Conservation (phyloP, 2,329 filamentous ascomycete genomes). For the Cladosporium colombiae region DNA sequence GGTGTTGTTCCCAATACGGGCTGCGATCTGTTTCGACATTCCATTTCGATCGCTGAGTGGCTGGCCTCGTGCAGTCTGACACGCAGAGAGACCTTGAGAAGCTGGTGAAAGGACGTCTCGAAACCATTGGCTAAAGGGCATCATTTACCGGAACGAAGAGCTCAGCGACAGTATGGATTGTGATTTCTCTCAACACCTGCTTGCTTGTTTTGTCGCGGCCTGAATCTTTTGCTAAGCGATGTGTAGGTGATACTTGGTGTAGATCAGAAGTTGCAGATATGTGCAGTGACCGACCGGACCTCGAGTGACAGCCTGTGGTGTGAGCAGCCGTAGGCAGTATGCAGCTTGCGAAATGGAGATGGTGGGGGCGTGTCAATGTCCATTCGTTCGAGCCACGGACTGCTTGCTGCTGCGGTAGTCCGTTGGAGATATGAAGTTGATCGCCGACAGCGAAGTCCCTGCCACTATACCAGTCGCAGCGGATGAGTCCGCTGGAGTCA, state of each 20-base stretch:
- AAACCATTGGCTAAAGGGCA: background rate
- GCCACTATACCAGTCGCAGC: too few relatives aligned
- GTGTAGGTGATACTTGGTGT: background rate
- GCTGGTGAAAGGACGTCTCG: background rate
- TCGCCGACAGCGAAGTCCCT: too few relatives aligned
- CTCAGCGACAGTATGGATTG: background rate
- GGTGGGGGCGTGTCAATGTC: too few relatives aligned
- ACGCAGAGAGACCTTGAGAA: background rate
- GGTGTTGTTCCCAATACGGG: background rate
- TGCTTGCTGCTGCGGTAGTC: too few relatives aligned
- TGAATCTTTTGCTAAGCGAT: background rate
- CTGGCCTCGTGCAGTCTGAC: background rate
- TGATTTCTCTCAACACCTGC: background rate
- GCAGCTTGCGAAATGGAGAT: too few relatives aligned
- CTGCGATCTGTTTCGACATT: background rate
- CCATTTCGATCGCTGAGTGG: background rate
- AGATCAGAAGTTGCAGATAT: background rate
- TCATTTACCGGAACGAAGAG: background rate
- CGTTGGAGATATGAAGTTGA: too few relatives aligned
- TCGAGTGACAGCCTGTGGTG: background rate
- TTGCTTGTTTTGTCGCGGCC: background rate
- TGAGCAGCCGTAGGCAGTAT: too few relatives aligned
- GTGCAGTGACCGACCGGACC: background rate
- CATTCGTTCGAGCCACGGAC: too few relatives aligned
- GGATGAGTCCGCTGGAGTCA: too few relatives aligned